Evolutionary conservation across 805 yeast genomes (phyloP).

Genomic region (Yueomyces sp.): DNA sequence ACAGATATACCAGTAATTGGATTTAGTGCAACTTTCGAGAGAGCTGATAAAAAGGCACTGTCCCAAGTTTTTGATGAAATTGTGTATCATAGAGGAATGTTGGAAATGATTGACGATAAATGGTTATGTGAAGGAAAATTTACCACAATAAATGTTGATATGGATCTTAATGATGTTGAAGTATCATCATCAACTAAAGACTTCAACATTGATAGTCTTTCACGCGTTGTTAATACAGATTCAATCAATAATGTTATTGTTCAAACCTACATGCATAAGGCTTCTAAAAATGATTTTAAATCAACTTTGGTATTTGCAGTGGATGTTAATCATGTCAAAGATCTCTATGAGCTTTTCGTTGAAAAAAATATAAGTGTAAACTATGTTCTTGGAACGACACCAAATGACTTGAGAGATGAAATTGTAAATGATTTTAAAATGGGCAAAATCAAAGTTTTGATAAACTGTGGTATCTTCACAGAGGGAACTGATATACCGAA

Average conservation of each 20-base stretch:
- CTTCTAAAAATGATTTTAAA: conserved; percentile 26
- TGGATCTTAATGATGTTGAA: conserved; percentile 29
- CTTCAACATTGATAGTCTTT: conserved; percentile 37
- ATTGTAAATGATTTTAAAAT: conserved; percentile 44
- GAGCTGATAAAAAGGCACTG: conserved; percentile 58
- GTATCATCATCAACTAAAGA: conserved; percentile 26
- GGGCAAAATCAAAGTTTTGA: conserved; percentile 55
- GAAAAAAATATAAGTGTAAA: conserved; percentile 42
- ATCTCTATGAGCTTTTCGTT: conserved; percentile 39
- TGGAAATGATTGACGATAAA: conserved; percentile 51
- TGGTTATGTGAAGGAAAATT: conserved; percentile 62
- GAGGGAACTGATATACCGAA: conserved; percentile 93
- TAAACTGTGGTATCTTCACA: conserved; percentile 83
- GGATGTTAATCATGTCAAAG: conserved; percentile 51
- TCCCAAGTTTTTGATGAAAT: conserved; percentile 54
- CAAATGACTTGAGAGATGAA: conserved; percentile 33
- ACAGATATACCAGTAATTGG: conserved; percentile 54
- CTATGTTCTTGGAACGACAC: conserved; percentile 57
- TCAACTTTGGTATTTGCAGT: conserved; percentile 72
- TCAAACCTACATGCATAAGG: conserved; percentile 36
- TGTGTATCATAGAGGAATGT: conserved; percentile 52
- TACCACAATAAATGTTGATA: conserved; percentile 38
- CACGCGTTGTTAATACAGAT: conserved; percentile 40
- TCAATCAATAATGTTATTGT: conserved; percentile 44
- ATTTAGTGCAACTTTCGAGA: conserved; percentile 74